Percentiles rank a stretch among this genome's conserved stretches.
Evolutionary conservation across 495 filamentous ascomycete genomes (phyloP).

Genomic region (Collariella sp.): DNA sequence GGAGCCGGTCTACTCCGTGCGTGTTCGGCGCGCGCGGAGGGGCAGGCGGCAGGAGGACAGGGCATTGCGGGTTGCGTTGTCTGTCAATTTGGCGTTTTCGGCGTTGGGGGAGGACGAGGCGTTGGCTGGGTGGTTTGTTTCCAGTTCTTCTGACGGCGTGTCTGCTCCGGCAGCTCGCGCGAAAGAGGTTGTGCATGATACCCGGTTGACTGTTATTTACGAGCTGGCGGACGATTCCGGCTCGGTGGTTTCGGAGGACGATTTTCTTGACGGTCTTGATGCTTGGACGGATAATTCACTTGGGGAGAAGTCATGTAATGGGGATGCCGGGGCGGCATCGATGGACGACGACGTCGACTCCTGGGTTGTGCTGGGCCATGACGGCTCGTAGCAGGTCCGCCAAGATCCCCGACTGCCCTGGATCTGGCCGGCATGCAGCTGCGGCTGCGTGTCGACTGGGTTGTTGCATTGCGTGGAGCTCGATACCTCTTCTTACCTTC

Average conservation of each 20-base stretch:
- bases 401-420: slow-evolving; percentile 30
- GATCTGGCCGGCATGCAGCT: slow-evolving; percentile 21
- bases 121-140: slow-evolving; percentile 20
- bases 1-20: slow-evolving; percentile 24
- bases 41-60: slow-evolving; percentile 22
- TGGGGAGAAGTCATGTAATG: not conserved
- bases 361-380: slow-evolving; percentile 35
- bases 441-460: slow-evolving; percentile 29
- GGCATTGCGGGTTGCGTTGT: slow-evolving; percentile 3
- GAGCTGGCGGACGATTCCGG: slow-evolving; percentile 2
- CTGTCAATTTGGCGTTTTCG: slow-evolving; percentile 27
- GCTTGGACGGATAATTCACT: slow-evolving; percentile 6
- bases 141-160: not conserved
- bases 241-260: not conserved
- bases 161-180: not conserved
- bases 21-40: slow-evolving; percentile 13
- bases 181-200: not conserved
- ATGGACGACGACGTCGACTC: slow-evolving; percentile 15
- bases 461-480: slow-evolving; percentile 1
- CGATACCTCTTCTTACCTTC: not conserved
- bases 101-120: slow-evolving; percentile 24
- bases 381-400: slow-evolving; percentile 45
- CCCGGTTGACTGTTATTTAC: slow-evolving; percentile 8
- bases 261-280: slow-evolving; percentile 8
- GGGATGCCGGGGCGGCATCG: not conserved